These are phyloP conservation scores for Apiospora arundinis DNA, from an alignment of 2,329 filamentous ascomycete species.

Conservation along the genomic window DNA sequence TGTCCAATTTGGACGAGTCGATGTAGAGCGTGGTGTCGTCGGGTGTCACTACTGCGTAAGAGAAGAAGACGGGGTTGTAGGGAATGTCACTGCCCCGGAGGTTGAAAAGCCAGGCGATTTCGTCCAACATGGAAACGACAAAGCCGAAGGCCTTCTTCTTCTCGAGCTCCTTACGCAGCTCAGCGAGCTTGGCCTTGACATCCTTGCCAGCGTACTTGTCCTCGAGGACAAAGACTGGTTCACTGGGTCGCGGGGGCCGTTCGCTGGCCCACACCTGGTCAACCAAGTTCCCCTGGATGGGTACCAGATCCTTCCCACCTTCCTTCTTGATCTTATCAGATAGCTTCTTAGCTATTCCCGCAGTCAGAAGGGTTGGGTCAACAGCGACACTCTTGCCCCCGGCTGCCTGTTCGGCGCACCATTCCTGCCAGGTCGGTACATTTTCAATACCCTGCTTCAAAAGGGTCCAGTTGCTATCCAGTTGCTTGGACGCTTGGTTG, in stretches of 20 bases:
- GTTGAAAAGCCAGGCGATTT: constrained; percentile 99
- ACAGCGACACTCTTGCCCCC: constrained; percentile 89
- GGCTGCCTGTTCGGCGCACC: constrained; percentile 85
- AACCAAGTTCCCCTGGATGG: constrained; percentile 83
- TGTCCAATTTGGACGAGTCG: constrained; percentile 77
- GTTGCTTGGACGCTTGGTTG: constrained; percentile 90
- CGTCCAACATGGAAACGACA: constrained; percentile 92
- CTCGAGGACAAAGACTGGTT: constrained; percentile 75
- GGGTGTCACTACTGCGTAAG: constrained; percentile 87
- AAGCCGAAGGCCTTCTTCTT: constrained; percentile 90
- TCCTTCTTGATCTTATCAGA: constrained; percentile 86
- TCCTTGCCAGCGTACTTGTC: constrained; percentile 81
- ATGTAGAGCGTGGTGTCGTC: constrained; percentile 82
- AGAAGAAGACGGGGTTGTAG: constrained; percentile 98
- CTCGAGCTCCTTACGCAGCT: constrained; percentile 87
- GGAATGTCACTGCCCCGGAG: constrained; percentile 92
- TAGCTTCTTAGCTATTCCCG: constrained; percentile 68
- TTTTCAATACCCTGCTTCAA: constrained; percentile 93
- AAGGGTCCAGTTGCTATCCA: constrained; percentile 89
- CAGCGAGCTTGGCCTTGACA: constrained; percentile 81
- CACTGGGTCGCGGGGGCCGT: constrained; percentile 75
- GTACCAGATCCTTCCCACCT: constrained; percentile 77
- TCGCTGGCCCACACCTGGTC: constrained; percentile 84
- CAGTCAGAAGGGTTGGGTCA: constrained; percentile 86
- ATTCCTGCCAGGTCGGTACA: constrained; percentile 97